phyloP scores from a whole-genome alignment of 768 basidiomycete genomes.

The Auriculariales sp. region DNA sequence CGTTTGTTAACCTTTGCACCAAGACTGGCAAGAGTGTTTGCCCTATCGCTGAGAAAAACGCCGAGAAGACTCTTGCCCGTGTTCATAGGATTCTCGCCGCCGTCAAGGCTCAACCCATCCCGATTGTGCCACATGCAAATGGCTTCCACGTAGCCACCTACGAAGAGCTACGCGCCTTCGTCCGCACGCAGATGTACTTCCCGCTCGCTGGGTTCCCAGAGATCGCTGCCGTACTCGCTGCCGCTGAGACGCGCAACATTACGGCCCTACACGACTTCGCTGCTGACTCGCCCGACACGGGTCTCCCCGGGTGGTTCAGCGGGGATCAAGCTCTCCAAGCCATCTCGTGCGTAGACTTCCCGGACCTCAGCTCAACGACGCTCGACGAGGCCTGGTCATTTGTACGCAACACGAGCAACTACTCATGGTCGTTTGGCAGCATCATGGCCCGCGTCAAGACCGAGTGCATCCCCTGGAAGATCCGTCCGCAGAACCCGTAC shows the following conservation, averaged over 20 bases:
- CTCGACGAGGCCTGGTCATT: background rate
- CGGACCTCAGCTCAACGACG: background rate
- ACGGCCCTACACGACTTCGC: background rate
- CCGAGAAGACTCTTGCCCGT: background rate
- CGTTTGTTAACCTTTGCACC: background rate
- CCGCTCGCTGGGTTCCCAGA: background rate
- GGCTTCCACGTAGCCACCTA: background rate
- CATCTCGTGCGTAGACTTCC: background rate
- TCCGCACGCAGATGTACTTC: background rate
- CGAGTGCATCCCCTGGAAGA: background rate
- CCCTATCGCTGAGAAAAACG: background rate
- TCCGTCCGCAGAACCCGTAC: background rate
- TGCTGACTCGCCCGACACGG: background rate
- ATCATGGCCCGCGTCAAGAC: background rate
- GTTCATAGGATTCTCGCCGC: background rate
- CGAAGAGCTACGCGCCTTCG: background rate
- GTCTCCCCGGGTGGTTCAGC: background rate
- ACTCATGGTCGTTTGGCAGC: background rate
- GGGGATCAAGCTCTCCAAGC: background rate
- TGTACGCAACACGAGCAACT: background rate
- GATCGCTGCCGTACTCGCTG: background rate
- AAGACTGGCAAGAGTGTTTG: background rate
- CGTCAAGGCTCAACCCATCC: background rate
- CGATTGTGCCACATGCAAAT: background rate
- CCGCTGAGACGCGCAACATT: background rate